phyloP scores from a whole-genome alignment of 305 asterid genomes.

The Fraxinus dipetala region DNA sequence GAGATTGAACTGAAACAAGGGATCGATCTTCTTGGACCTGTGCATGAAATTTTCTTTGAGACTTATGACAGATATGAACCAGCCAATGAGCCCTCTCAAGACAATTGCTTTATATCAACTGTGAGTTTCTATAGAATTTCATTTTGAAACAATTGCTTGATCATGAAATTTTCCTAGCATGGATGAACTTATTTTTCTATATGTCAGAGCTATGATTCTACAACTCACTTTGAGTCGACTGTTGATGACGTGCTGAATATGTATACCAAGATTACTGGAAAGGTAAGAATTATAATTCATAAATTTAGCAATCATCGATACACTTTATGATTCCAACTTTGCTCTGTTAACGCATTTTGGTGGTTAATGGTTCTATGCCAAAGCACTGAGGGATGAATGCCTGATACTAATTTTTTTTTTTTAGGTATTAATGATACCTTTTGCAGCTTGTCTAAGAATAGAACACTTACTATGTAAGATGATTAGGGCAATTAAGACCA shows the following conservation, averaged over 20 bases:
- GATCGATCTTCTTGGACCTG: constrained; percentile 87
- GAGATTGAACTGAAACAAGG: constrained; percentile 87
- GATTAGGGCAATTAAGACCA: neutral
- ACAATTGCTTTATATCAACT: constrained; percentile 22
- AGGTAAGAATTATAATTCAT: constrained; percentile 3
- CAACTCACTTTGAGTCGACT: constrained; percentile 28
- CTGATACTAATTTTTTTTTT: neutral
- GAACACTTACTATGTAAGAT: neutral
- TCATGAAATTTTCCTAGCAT: neutral
- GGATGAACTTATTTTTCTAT: neutral
- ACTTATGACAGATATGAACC: constrained; percentile 73
- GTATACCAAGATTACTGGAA: constrained; percentile 23
- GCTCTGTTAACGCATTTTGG: neutral
- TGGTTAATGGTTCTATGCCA: neutral
- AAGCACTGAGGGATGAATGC: neutral
- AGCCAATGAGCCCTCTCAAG: constrained; percentile 19
- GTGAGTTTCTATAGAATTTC: constrained; percentile 6
- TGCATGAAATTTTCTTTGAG: constrained; percentile 89
- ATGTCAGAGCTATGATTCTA: constrained; percentile 23
- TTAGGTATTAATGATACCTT: neutral
- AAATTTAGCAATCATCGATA: neutral
- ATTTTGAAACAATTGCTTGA: neutral
- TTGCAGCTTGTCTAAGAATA: neutral
- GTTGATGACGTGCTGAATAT: constrained; percentile 22
- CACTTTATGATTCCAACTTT: neutral